Evolutionary conservation across 805 yeast genomes (phyloP).

Genomic region (Monosporozyma solicola): DNA sequence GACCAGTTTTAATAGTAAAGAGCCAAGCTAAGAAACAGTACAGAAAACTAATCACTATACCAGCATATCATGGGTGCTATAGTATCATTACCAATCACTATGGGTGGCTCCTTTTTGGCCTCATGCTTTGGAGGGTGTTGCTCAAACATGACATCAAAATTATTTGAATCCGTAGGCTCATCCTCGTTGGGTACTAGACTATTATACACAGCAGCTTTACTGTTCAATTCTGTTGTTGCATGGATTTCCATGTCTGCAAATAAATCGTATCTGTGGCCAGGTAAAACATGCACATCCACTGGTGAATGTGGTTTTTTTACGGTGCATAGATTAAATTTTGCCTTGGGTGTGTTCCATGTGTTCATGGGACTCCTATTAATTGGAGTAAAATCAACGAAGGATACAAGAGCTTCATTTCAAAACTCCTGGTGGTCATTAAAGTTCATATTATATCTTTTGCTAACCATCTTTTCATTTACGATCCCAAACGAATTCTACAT

Average conservation of each 20-base stretch:
- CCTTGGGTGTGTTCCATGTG: conserved; percentile 73
- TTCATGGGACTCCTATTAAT: conserved; percentile 56
- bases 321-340: conserved; percentile 86
- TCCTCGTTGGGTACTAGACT: conserved; percentile 79
- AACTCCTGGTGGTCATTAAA: conserved; percentile 90
- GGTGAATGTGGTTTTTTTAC: conserved; percentile 89
- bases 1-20: background rate
- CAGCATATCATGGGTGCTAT: conserved; percentile 47
- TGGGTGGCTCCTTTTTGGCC: conserved; percentile 52
- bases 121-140: conserved; percentile 78
- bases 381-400: conserved; percentile 67
- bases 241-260: conserved; percentile 85
- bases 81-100: conserved; percentile 62
- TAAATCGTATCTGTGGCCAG: conserved; percentile 65
- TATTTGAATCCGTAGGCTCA: conserved; percentile 46
- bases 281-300: conserved; percentile 68
- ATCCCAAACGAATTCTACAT: conserved; percentile 84
- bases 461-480: conserved; percentile 56
- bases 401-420: conserved; percentile 75
- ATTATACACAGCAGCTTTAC: conserved; percentile 70
- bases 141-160: conserved; percentile 52
- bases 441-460: conserved; percentile 46
- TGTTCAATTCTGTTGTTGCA: conserved; percentile 71
- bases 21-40: background rate
- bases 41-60: background rate